Evolutionary conservation across 345 rosid genomes (phyloP).

Genomic region (Euphorbia peplus): DNA sequence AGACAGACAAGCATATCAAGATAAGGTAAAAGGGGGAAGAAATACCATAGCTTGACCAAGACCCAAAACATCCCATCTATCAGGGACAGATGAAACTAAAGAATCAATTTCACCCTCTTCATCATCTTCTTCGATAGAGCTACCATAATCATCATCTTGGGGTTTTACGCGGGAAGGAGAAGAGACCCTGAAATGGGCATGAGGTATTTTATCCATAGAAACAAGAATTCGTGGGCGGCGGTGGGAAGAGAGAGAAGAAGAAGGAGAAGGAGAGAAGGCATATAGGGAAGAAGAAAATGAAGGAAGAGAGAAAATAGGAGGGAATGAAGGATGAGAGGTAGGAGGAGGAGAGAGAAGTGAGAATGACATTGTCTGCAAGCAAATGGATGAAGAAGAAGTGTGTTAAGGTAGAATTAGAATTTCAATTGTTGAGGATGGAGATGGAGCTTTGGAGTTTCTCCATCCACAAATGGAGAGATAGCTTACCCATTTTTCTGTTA

Average conservation of each 20-base stretch:
- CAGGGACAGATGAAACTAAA: slow-evolving; percentile 43
- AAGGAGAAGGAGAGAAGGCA: slow-evolving; percentile 11
- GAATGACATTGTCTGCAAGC: slow-evolving; percentile 2
- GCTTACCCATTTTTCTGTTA: background rate
- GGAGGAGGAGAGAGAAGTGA: slow-evolving; percentile 31
- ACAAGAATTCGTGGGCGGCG: slow-evolving; percentile 6
- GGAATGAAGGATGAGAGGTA: slow-evolving; percentile 18
- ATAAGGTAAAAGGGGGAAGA: background rate
- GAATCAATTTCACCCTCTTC: slow-evolving; percentile 30
- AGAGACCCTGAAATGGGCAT: slow-evolving; percentile 29
- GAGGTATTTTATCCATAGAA: slow-evolving; percentile 36
- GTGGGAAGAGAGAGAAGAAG: slow-evolving; percentile 24
- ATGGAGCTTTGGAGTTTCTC: slow-evolving; percentile 13
- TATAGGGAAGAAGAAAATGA: slow-evolving; percentile 29
- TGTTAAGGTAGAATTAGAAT: background rate
- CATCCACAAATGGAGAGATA: slow-evolving; percentile 10
- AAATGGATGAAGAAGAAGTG: background rate
- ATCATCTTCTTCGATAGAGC: slow-evolving; percentile 27
- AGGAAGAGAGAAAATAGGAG: slow-evolving; percentile 43
- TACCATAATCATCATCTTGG: slow-evolving; percentile 30
- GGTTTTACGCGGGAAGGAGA: slow-evolving; percentile 26
- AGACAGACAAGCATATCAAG: no score
- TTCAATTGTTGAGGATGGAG: slow-evolving; percentile 23
- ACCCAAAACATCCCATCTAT: slow-evolving; percentile 88
- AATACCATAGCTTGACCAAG: slow-evolving; percentile 97